A percentile compares a stretch with the other conserved stretches of the same genome.
These are phyloP conservation scores for Cladophialophora exuberans DNA, from an alignment of 2,329 filamentous ascomycete species.

Conservation along the genomic window DNA sequence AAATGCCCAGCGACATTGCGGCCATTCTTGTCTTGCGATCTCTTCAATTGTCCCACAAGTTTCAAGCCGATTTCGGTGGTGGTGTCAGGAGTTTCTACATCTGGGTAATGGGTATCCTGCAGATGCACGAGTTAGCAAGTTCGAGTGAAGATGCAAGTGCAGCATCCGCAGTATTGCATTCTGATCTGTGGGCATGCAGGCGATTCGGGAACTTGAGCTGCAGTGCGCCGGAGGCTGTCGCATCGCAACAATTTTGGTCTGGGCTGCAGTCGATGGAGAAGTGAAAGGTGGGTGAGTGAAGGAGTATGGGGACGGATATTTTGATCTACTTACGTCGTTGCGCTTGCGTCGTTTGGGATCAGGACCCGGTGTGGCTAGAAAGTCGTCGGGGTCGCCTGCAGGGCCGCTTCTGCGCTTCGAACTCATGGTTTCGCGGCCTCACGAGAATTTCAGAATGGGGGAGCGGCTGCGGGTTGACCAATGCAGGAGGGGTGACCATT, in stretches of 20 bases:
- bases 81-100: slow-evolving; percentile 64
- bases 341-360: slow-evolving; percentile 54
- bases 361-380: slow-evolving; percentile 54
- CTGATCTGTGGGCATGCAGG: not conserved
- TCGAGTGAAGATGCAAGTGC: slow-evolving; percentile 1
- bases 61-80: slow-evolving; percentile 72
- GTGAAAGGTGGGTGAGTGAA: slow-evolving; percentile 20
- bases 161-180: not conserved
- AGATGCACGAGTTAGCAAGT: slow-evolving; percentile 19
- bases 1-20: slow-evolving; percentile 76
- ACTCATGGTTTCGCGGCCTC: slow-evolving; percentile 38
- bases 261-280: slow-evolving; percentile 8
- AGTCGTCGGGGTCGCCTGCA: slow-evolving; percentile 51
- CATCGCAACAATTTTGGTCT: slow-evolving; percentile 5
- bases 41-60: slow-evolving; percentile 74
- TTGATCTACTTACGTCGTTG: slow-evolving; percentile 33
- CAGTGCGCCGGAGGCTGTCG: slow-evolving; percentile 3
- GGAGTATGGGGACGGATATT: slow-evolving; percentile 12
- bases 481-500: slow-evolving; percentile 16
- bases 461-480: slow-evolving; percentile 20
- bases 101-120: slow-evolving; percentile 35
- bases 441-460: slow-evolving; percentile 22
- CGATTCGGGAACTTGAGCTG: slow-evolving; percentile 1
- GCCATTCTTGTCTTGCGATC: slow-evolving; percentile 79
- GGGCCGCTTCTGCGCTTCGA: slow-evolving; percentile 60